A percentile compares a stretch with the other conserved stretches of the same genome.
Conservation (phyloP, 352 stramenopile species). For the Elongisporangium anandrum region DNA sequence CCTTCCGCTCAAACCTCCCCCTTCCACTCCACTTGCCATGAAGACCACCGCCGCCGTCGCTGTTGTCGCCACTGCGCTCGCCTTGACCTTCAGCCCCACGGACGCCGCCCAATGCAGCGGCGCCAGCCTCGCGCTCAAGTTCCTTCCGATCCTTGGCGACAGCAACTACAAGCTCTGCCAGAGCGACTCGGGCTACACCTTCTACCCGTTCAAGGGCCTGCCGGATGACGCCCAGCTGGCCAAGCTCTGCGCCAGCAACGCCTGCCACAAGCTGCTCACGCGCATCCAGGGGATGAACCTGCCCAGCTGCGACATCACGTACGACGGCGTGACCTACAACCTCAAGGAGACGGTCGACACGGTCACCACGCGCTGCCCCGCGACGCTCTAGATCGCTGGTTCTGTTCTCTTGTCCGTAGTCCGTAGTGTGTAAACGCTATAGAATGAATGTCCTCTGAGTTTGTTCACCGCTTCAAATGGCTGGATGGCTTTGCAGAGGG, state of each 20-base stretch:
- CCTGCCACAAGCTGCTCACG: slow-evolving; percentile 22
- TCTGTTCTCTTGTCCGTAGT: neutral
- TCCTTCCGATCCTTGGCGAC: slow-evolving; percentile 14
- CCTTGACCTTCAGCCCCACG: slow-evolving; percentile 6
- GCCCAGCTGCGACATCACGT: slow-evolving; percentile 23
- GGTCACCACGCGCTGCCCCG: neutral
- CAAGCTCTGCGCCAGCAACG: slow-evolving; percentile 21
- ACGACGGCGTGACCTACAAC: slow-evolving; percentile 26
- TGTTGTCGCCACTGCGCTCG: slow-evolving; percentile 6
- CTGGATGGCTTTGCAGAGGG: too few relatives aligned
- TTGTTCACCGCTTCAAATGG: too few relatives aligned
- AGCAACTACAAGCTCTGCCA: slow-evolving; percentile 13
- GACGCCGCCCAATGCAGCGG: slow-evolving; percentile 13
- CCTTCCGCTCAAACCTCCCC: slow-evolving; percentile 5
- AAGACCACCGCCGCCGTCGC: slow-evolving; percentile 17
- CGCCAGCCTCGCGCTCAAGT: slow-evolving; percentile 12
- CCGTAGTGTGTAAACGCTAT: neutral
- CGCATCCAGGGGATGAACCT: slow-evolving; percentile 19
- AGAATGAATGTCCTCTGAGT: neutral
- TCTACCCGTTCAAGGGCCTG: slow-evolving; percentile 30
- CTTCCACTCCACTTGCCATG: slow-evolving; percentile 12
- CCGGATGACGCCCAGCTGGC: slow-evolving; percentile 18
- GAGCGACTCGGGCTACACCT: slow-evolving; percentile 23
- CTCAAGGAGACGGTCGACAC: slow-evolving; percentile 23
- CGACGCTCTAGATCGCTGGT: neutral